Base-by-base conservation (phyloP, 2,329 filamentous ascomycete species). In the Diaporthe batatas region DNA sequence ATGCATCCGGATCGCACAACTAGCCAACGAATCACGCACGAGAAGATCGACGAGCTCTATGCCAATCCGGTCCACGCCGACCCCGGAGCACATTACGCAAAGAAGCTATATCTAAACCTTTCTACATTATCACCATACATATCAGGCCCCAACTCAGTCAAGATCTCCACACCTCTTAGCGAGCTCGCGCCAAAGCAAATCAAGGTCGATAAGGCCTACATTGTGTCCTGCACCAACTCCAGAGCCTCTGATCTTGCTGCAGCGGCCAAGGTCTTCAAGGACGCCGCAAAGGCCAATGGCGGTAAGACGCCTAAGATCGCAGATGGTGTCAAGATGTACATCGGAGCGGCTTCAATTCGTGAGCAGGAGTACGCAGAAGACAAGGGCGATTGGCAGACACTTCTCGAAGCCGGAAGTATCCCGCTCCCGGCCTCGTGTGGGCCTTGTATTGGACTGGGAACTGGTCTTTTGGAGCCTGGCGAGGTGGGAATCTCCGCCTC, bases 141-240 rank as follows among this genome's bases (percentile, higher is more conserved):
- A 12, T 88, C 95, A 0, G 95, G 96, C 0, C 96, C 96, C 0
- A 98, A 98, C 83, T 95, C 93, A 0, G 94, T 98, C 79, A 98
- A 98, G 82, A 85, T 98, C 0, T 91, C 93, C 0, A 97, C 92
- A 0, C 94, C 96, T 0, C 82, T 98, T 0, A 83, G 86, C 6
- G 90, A 96, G 42, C 89, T 98, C 0, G 92, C 92, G 77, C 80
- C 88, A 0, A 86, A 96, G 79, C 84, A 93, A 75, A 97, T 98
- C 80, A 88, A 90, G 64, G 82, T 98, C 29, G 84, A 98, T 84
- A 94, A 98, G 87, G 91, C 98, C 76, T 99, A 98, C 82, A 98
- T 98, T 78, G 96, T 96, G 58, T 98, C 95, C 14, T 98, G 96
- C 85, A 98, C 96, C 7, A 98, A 98, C 83, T 92, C 90, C 0